Conservation (phyloP, 306 rosid genomes). For the Canavalia gladiata region DNA sequence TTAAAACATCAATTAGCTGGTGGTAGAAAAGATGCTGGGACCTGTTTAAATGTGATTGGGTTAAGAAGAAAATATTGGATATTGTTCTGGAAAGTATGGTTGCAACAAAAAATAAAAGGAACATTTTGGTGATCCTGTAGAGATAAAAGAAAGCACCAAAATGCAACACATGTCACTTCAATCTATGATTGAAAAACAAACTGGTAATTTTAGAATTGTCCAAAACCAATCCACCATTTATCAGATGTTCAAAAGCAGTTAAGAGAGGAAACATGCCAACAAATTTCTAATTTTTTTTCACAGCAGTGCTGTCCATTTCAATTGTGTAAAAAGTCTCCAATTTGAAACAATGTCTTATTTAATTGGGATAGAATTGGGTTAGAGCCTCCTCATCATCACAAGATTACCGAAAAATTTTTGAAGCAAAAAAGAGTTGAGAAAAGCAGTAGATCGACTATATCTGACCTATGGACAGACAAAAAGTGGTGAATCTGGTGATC, state of each 20-base stretch:
- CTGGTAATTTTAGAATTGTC: background rate
- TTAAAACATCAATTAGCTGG: too few relatives aligned
- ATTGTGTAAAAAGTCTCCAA: background rate
- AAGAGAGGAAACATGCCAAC: background rate
- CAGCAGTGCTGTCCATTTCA: background rate
- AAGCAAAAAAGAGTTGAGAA: background rate
- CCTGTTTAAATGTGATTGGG: too few relatives aligned
- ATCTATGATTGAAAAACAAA: too few relatives aligned
- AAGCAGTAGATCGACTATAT: background rate
- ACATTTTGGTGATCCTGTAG: too few relatives aligned
- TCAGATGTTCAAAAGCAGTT: background rate
- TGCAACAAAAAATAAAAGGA: too few relatives aligned
- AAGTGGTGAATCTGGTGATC: background rate
- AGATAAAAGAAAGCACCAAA: too few relatives aligned
- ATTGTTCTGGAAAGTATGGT: too few relatives aligned
- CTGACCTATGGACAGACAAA: constrained; percentile 4
- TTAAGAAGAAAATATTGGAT: too few relatives aligned
- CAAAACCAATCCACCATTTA: background rate
- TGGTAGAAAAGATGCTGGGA: too few relatives aligned
- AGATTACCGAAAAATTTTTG: background rate
- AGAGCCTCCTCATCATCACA: constrained; percentile 20
- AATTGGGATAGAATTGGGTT: background rate
- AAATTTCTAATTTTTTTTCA: too few relatives aligned
- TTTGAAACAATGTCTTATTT: background rate
- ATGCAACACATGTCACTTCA: too few relatives aligned